phyloP scores from a whole-genome alignment of 208 protist species.

The Trypanosoma platydactyli region DNA sequence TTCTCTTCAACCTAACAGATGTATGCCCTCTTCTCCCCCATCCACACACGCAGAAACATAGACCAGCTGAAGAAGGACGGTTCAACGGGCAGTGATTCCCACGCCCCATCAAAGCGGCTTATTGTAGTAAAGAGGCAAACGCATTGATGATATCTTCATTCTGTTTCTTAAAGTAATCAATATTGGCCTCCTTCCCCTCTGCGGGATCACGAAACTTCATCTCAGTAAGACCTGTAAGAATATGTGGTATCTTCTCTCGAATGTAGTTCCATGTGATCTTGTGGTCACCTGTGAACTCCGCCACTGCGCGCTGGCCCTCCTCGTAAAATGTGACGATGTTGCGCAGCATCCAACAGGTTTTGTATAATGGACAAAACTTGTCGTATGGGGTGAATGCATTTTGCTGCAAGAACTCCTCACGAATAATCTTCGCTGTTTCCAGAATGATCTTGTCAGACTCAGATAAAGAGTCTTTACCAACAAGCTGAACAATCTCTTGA shows the following conservation, averaged over 20 bases:
- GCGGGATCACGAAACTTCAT: slow-evolving; percentile 92
- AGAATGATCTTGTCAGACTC: slow-evolving; percentile 99
- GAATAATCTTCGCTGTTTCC: slow-evolving; percentile 99
- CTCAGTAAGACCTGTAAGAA: slow-evolving; percentile 85
- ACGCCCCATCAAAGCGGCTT: not conserved
- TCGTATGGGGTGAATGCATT: slow-evolving; percentile 99
- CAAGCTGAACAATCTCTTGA: slow-evolving; percentile 99
- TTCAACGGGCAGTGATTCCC: slow-evolving; percentile 5
- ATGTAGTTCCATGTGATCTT: slow-evolving; percentile 97
- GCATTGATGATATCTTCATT: slow-evolving; percentile 87
- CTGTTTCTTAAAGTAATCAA: slow-evolving; percentile 88
- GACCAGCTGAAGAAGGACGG: slow-evolving; percentile 5
- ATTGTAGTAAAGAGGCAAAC: slow-evolving; percentile 85
- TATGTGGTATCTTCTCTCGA: slow-evolving; percentile 86
- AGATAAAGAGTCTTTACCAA: slow-evolving; percentile 99
- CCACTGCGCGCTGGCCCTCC: slow-evolving; percentile 90
- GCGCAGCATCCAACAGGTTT: slow-evolving; percentile 98
- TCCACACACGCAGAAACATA: slow-evolving; percentile 10
- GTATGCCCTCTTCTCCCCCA: not conserved
- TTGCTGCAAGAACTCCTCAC: slow-evolving; percentile 99
- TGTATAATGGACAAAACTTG: slow-evolving; percentile 97
- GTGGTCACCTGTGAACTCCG: slow-evolving; percentile 86
- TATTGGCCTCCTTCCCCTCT: slow-evolving; percentile 84
- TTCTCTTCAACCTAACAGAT: slow-evolving; percentile 9
- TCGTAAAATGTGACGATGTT: slow-evolving; percentile 99